Evolutionary conservation across 306 rosid species (phyloP).

Genomic region (Sesbania bispinosa): DNA sequence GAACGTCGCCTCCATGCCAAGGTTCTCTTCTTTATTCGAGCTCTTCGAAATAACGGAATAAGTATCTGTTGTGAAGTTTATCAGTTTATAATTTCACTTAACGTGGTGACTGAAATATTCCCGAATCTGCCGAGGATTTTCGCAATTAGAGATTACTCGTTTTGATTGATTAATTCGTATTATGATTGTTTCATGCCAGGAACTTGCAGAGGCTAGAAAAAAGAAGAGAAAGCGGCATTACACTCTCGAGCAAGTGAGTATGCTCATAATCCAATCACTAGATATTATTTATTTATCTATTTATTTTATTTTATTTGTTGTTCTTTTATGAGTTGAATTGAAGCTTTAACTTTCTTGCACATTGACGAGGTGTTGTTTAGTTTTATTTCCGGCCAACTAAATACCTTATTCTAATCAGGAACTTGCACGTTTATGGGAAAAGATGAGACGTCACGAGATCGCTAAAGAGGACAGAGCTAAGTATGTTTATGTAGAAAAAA

Average conservation of each 20-base stretch:
- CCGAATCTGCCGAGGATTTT: background rate
- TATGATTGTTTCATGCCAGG: conserved; percentile 47
- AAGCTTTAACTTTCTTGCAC: background rate
- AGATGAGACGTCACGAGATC: conserved; percentile 80
- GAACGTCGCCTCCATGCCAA: conserved; percentile 75
- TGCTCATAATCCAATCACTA: background rate
- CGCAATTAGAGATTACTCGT: background rate
- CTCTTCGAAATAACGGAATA: too few relatives aligned
- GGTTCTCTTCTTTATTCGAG: conserved; percentile 39
- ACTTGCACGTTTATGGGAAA: conserved; percentile 88
- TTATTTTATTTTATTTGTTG: too few relatives aligned
- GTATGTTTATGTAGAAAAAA: conserved; percentile 42
- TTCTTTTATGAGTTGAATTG: background rate
- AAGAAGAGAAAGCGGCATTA: conserved; percentile 81
- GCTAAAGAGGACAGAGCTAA: conserved; percentile 76
- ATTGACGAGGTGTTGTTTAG: background rate
- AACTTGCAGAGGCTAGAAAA: conserved; percentile 80
- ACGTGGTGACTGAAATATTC: too few relatives aligned
- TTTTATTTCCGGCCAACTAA: background rate
- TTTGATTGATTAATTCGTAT: background rate
- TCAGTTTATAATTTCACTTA: background rate
- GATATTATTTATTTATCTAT: background rate
- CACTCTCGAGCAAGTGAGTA: conserved; percentile 68
- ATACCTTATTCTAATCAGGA: conserved; percentile 44
- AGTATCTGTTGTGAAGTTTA: background rate